phyloP scores from a whole-genome alignment of 768 basidiomycete species.

The Mycena rebaudengoi region DNA sequence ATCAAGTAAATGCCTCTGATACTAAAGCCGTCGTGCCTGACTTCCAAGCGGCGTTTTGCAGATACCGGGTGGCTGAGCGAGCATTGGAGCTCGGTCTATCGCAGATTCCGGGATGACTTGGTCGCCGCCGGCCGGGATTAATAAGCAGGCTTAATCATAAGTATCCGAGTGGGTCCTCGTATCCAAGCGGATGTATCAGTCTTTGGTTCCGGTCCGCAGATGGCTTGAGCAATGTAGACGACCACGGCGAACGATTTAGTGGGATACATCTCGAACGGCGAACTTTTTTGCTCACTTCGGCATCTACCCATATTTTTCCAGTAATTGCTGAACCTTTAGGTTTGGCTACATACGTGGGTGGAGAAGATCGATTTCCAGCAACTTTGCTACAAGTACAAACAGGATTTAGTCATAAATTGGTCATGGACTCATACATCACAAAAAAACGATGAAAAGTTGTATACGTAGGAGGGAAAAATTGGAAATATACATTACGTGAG shows the following conservation, averaged over 20 bases:
- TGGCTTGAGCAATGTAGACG: slow-evolving; percentile 1
- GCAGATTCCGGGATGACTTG: neutral
- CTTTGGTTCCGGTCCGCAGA: slow-evolving; percentile 6
- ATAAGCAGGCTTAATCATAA: slow-evolving; percentile 5
- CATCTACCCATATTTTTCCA: slow-evolving; percentile 1
- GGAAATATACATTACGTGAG: slow-evolving; percentile 2
- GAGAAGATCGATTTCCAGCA: neutral
- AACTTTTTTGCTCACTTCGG: neutral
- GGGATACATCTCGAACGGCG: neutral
- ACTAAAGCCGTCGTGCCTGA: neutral
- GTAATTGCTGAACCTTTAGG: neutral
- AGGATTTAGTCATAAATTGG: neutral
- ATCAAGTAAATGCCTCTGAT: neutral
- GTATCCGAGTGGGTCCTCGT: neutral
- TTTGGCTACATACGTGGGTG: neutral
- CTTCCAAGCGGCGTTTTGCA: neutral
- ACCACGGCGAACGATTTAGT: neutral
- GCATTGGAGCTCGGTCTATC: slow-evolving; percentile 5
- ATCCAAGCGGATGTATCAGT: slow-evolving; percentile 10
- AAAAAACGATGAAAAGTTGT: neutral
- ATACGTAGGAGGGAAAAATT: neutral
- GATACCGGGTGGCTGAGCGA: neutral
- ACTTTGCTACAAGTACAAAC: too few relatives aligned
- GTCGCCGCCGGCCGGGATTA: neutral
- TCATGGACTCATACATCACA: neutral